These are phyloP conservation scores for Camptophora hylomeconis DNA, from an alignment of 2,329 filamentous ascomycete species.

Conservation along the genomic window DNA sequence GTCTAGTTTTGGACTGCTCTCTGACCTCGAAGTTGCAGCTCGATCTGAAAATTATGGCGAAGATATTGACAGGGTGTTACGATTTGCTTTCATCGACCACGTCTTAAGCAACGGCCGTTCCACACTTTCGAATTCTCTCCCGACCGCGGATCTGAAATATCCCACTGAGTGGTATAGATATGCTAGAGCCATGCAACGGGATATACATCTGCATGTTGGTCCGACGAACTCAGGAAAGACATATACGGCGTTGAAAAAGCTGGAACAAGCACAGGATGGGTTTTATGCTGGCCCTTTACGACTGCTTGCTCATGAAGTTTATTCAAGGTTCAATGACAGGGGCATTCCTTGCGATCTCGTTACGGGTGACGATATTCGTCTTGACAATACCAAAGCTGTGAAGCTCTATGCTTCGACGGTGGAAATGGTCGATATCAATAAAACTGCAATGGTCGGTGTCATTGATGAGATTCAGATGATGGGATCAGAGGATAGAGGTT, in stretches of 20 bases:
- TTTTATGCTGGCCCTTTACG: constrained; percentile 86
- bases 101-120: constrained; percentile 8
- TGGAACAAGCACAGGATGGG: constrained; percentile 63
- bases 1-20: constrained; percentile 5
- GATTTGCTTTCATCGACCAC: constrained; percentile 15
- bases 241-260: constrained; percentile 75
- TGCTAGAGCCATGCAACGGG: constrained; percentile 67
- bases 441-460: constrained; percentile 69
- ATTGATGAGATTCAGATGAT: constrained; percentile 99
- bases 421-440: constrained; percentile 61
- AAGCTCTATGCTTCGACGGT: constrained; percentile 75
- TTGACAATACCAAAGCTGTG: constrained; percentile 43
- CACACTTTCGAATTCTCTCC: constrained; percentile 3
- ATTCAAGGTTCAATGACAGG: constrained; percentile 67
- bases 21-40: constrained; percentile 6
- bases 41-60: constrained; percentile 3
- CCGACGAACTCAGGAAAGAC: constrained; percentile 98
- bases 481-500: constrained; percentile 62
- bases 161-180: constrained; percentile 87
- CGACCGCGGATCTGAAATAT: constrained; percentile 45
- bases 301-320: constrained; percentile 88
- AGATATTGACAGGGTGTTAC: constrained; percentile 9
- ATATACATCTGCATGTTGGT: constrained; percentile 82
- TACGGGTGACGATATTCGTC: constrained; percentile 78
- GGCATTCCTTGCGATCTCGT: constrained; percentile 66